Evolutionary conservation across 306 rosid species (phyloP), one percentile per base, ranked within the genome.

Genomic region (Erythrophleum fordii): DNA sequence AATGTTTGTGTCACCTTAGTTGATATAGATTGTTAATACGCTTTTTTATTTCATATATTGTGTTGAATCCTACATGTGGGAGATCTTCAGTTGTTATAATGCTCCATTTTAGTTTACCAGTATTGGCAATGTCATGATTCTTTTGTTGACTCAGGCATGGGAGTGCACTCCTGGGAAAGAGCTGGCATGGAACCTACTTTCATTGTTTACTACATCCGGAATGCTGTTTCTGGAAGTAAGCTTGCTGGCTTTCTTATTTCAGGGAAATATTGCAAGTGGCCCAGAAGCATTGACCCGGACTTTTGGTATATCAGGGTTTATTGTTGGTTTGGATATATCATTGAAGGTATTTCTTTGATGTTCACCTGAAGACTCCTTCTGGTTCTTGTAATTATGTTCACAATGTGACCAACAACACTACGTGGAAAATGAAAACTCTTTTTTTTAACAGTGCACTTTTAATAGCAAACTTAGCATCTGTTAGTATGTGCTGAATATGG

Each of bases 181-280:
- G 80, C 34, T 82, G 26, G 79, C 82, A 10, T 90, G 94, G 94
- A 86, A 88, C 81, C 48, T 88, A 73, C 34, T 88, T 49, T 84
- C 97, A 45, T 73, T 90, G 84, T 87, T 84, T 80, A 90, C 94
- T 53, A 68, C 91, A 51, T 90, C 97, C 0, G 97, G 94, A 76
- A 88, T 90, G 94, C 88, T 90, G 52, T 90, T 90, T 78, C 80
- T 90, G 86, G 94, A 92, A 92, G 91, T 92, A 37, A 92, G 94
- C 83, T 85, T 92, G 82, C 67, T 91, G 81, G 91, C 92, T 6
- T 92, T 92, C 88, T 81, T 90, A 79, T 83, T 89, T 59, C 92
- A 90, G 82, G 92, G 97, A 83, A 91, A 91, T 70, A 61, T 85
- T 65, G 88, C 85, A 17, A 87, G 89, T 56, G 91, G 92, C 35